Percentiles rank a stretch among this genome's conserved stretches.
Evolutionary conservation across 1,284 basidiomycete species (phyloP).

Genomic region (Ustilago hordei): DNA sequence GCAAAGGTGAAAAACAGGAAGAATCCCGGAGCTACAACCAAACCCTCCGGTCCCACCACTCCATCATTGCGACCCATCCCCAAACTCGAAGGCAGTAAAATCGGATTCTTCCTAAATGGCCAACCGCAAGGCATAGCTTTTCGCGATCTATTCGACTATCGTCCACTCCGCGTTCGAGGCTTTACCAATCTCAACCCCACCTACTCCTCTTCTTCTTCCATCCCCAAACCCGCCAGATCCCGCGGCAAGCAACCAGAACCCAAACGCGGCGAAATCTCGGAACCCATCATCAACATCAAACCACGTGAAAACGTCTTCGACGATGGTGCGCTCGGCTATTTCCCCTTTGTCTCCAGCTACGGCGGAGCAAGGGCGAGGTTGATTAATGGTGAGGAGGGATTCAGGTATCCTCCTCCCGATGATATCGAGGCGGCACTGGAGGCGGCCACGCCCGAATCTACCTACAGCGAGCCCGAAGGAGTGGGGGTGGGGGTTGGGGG

Average conservation of each 20-base stretch:
- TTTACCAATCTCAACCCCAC: constrained; percentile 26
- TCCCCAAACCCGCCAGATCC: constrained; percentile 11
- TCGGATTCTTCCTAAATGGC: constrained; percentile 94
- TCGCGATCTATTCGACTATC: constrained; percentile 87
- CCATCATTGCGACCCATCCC: constrained; percentile 77
- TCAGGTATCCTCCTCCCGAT: constrained; percentile 77
- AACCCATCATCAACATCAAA: constrained; percentile 59
- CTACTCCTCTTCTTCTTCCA: not conserved
- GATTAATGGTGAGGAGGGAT: constrained; percentile 81
- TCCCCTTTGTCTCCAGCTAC: constrained; percentile 92
- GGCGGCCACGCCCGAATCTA: not conserved
- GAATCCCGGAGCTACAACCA: constrained; percentile 43
- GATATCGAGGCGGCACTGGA: constrained; percentile 56
- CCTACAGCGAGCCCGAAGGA: not conserved
- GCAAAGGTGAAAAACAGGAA: constrained; percentile 49
- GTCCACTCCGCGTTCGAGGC: constrained; percentile 75
- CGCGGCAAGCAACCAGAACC: constrained; percentile 4
- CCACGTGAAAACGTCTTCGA: constrained; percentile 81
- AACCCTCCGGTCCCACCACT: constrained; percentile 32
- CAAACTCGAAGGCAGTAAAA: constrained; percentile 78
- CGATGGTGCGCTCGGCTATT: constrained; percentile 95
- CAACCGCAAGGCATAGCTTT: constrained; percentile 87
- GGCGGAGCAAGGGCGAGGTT: constrained; percentile 86
- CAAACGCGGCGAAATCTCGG: constrained; percentile 20
- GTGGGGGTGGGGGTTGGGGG: not conserved